Evolutionary conservation across 2,329 filamentous ascomycete species (phyloP).

Genomic region (Pyricularia pennisetigena): DNA sequence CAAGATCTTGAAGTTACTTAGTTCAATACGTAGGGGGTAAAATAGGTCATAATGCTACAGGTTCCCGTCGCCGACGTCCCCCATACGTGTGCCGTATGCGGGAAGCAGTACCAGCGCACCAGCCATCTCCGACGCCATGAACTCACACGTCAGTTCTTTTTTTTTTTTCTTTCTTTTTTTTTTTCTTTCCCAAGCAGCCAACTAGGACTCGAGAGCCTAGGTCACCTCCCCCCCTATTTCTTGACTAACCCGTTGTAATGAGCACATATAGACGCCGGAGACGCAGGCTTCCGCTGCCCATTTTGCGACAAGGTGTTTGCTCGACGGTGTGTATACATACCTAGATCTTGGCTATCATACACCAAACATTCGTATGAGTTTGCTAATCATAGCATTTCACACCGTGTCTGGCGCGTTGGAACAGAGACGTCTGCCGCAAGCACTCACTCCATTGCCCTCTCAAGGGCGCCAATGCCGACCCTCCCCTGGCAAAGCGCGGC

Average conservation of each 20-base stretch:
- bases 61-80: neutral
- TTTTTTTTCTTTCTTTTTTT: neutral
- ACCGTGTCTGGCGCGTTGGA: neutral
- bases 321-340: neutral
- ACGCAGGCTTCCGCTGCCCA: constrained; percentile 1
- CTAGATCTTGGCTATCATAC: neutral
- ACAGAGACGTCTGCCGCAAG: constrained; percentile 15
- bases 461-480: constrained; percentile 8
- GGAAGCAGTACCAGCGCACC: constrained; percentile 5
- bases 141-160: constrained; percentile 1
- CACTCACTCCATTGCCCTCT: constrained; percentile 14
- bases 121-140: constrained; percentile 5
- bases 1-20: too few relatives aligned
- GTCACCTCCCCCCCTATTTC: neutral
- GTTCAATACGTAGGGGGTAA: neutral
- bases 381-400: neutral
- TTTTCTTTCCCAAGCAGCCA: neutral
- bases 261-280: neutral
- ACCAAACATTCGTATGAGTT: too few relatives aligned
- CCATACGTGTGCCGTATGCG: neutral
- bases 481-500: constrained; percentile 15
- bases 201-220: neutral
- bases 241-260: neutral
- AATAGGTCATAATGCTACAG: neutral
- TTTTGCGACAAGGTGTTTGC: constrained; percentile 5